phyloP scores from a whole-genome alignment of 345 rosid genomes.

The Melaleuca alternifolia region DNA sequence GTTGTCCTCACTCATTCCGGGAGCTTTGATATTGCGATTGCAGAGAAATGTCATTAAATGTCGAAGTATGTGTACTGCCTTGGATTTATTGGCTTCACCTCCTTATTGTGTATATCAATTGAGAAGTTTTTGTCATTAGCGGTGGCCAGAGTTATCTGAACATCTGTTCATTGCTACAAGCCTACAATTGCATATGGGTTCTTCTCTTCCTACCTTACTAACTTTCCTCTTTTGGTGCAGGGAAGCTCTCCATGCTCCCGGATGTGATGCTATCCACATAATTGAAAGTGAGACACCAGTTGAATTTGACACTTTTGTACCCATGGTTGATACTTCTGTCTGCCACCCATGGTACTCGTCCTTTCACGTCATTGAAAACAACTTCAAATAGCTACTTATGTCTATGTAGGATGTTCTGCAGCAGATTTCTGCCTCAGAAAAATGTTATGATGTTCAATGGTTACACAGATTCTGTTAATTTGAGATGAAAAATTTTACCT shows the following conservation, averaged over 20 bases:
- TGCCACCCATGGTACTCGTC: slow-evolving; percentile 91
- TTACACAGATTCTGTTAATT: slow-evolving; percentile 20
- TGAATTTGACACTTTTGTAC: slow-evolving; percentile 85
- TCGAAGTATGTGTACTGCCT: no score
- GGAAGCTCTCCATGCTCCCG: slow-evolving; percentile 62
- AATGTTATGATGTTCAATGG: slow-evolving; percentile 16
- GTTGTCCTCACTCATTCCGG: no score
- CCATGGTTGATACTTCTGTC: slow-evolving; percentile 45
- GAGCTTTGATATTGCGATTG: no score
- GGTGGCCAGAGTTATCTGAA: slow-evolving; percentile 66
- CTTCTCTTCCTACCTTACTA: neutral
- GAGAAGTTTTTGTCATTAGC: slow-evolving; percentile 83
- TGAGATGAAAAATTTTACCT: slow-evolving; percentile 43
- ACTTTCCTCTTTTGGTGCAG: slow-evolving; percentile 23
- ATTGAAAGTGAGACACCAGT: slow-evolving; percentile 63
- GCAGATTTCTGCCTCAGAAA: slow-evolving; percentile 19
- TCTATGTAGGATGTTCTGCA: slow-evolving; percentile 49
- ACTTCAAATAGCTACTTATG: slow-evolving; percentile 32
- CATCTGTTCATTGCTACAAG: neutral
- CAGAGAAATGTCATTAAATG: no score
- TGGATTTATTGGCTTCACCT: slow-evolving; percentile 59
- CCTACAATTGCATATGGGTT: neutral
- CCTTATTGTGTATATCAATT: slow-evolving; percentile 67
- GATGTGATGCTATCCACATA: slow-evolving; percentile 78
- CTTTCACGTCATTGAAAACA: slow-evolving; percentile 52